These are phyloP conservation scores for Prototheca wickerhamii DNA, from an alignment of 163 green algal species.

Conservation along the genomic window DNA sequence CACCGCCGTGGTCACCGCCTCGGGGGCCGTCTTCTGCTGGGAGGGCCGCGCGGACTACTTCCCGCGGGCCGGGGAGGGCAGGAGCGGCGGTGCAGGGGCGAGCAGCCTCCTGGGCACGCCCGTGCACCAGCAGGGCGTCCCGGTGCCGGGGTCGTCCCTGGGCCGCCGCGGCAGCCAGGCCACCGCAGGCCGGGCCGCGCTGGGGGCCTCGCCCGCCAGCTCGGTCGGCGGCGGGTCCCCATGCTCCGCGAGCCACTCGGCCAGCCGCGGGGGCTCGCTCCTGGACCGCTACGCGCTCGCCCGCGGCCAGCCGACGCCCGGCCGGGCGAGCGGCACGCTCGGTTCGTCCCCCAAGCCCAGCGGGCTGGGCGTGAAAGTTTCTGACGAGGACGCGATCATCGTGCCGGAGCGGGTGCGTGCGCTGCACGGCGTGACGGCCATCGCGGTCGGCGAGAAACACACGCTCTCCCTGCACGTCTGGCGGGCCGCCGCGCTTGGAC, in stretches of 20 bases:
- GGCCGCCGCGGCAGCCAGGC: no score
- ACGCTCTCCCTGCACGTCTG: constrained; percentile 65
- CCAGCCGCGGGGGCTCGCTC: no score
- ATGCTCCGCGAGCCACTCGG: no score
- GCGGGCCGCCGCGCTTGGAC: constrained; percentile 23
- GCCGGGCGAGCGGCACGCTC: no score
- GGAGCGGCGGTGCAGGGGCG: constrained; percentile 24
- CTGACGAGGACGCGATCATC: neutral
- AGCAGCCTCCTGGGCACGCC: constrained; percentile 7
- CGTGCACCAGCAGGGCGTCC: neutral
- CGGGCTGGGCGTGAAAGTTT: neutral
- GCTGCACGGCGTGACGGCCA: constrained; percentile 37
- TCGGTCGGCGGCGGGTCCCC: no score
- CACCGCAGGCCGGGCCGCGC: no score
- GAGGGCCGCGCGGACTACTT: constrained; percentile 55
- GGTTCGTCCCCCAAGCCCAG: no score
- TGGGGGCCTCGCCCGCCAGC: no score
- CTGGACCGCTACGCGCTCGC: no score
- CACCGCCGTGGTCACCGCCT: constrained; percentile 64
- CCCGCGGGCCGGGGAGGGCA: constrained; percentile 21
- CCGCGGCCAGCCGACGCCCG: no score
- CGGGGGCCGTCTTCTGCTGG: constrained; percentile 74
- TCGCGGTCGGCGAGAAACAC: constrained; percentile 82
- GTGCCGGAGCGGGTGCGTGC: constrained; percentile 45
- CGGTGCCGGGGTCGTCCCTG: neutral